Percentiles rank a stretch among this genome's conserved stretches.
Evolutionary conservation across 2,329 filamentous ascomycete genomes (phyloP).

Genomic region (Aspergillus ustus): DNA sequence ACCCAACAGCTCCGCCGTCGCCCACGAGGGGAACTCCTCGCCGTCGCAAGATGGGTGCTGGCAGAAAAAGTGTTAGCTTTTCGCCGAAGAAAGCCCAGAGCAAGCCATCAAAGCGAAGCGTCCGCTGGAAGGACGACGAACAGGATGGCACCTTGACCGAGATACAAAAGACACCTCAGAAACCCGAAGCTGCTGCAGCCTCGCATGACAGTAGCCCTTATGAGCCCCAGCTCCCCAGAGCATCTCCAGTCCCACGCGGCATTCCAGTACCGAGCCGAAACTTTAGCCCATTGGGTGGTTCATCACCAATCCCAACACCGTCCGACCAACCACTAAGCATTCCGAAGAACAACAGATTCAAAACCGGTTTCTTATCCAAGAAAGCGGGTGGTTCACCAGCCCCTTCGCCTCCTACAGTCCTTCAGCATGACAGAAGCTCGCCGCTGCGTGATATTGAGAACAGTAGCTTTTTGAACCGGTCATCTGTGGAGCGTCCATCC

Average conservation of each 20-base stretch:
- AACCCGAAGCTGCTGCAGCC: slow-evolving; percentile 60
- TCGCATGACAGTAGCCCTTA: slow-evolving; percentile 55
- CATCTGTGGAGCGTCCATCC: slow-evolving; percentile 46
- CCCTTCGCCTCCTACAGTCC: slow-evolving; percentile 61
- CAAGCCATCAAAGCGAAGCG: slow-evolving; percentile 75
- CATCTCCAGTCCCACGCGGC: slow-evolving; percentile 55
- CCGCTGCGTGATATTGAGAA: slow-evolving; percentile 59
- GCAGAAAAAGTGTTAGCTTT: slow-evolving; percentile 76
- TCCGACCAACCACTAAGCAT: slow-evolving; percentile 65
- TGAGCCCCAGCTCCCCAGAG: slow-evolving; percentile 53
- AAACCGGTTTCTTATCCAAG: slow-evolving; percentile 82
- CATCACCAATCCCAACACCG: slow-evolving; percentile 61
- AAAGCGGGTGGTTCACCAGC: slow-evolving; percentile 68
- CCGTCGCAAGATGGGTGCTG: slow-evolving; percentile 67
- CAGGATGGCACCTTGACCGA: slow-evolving; percentile 85
- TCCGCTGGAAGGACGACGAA: slow-evolving; percentile 91
- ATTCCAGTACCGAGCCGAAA: slow-evolving; percentile 48
- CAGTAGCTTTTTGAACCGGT: slow-evolving; percentile 54
- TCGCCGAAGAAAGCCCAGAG: slow-evolving; percentile 69
- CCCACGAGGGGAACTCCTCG: slow-evolving; percentile 81
- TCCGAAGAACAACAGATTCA: slow-evolving; percentile 76
- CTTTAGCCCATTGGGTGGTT: slow-evolving; percentile 49
- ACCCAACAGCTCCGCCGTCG: slow-evolving; percentile 52
- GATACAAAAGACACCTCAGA: slow-evolving; percentile 87
- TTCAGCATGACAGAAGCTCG: slow-evolving; percentile 63